Evolutionary conservation across 2,329 filamentous ascomycete genomes (phyloP).

Genomic region (Calonectria pteridis): DNA sequence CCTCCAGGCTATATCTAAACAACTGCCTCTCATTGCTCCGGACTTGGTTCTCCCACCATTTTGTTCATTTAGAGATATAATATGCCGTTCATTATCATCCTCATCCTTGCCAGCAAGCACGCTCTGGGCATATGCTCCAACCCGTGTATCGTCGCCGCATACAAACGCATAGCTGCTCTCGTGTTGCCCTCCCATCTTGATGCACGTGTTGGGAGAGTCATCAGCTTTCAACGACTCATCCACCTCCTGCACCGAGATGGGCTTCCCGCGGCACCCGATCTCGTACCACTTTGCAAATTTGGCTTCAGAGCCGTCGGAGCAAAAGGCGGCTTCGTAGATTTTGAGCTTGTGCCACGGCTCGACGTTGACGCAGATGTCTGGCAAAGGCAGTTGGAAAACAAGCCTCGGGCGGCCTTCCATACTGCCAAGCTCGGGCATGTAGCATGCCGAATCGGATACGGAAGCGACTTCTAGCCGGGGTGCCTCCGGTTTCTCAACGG

Average conservation of each 20-base stretch:
- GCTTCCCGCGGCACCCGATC: background rate
- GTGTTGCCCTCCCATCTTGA: constrained; percentile 24
- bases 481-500: background rate
- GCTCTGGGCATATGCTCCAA: background rate
- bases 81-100: background rate
- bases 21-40: background rate
- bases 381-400: constrained; percentile 16
- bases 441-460: constrained; percentile 30
- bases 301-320: constrained; percentile 23
- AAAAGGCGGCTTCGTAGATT: constrained; percentile 27
- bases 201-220: constrained; percentile 6
- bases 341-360: constrained; percentile 18
- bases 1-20: too few species aligned
- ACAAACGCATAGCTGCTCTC: constrained; percentile 27
- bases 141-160: constrained; percentile 16
- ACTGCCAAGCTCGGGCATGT: constrained; percentile 18
- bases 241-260: constrained; percentile 7
- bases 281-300: constrained; percentile 16
- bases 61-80: background rate
- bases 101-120: constrained; percentile 16
- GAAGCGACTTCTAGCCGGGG: constrained; percentile 18
- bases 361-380: constrained; percentile 27
- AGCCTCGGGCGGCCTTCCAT: constrained; percentile 16
- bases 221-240: constrained; percentile 7
- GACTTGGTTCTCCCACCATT: background rate